A percentile compares a stretch with the other conserved stretches of the same genome.
phyloP scores from a whole-genome alignment of 75 land plant species.

The Selaginella moellendorffii region DNA sequence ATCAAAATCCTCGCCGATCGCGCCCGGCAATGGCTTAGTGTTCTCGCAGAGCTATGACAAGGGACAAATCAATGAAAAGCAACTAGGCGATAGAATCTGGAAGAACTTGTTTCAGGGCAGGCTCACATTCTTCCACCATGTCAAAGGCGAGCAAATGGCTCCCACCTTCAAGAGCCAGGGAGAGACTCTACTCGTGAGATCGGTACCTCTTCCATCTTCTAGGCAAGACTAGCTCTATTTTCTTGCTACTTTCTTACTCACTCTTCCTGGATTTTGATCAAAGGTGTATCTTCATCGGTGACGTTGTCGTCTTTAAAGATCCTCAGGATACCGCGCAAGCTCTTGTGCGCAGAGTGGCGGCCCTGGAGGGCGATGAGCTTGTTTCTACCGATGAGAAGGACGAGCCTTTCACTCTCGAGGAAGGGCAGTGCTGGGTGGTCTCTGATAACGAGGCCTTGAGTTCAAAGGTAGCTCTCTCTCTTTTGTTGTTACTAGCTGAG shows the following conservation, averaged over 20 bases:
- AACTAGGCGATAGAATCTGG: slow-evolving; percentile 33
- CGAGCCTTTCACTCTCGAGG: slow-evolving; percentile 55
- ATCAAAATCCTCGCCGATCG: no score
- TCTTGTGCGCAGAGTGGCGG: slow-evolving; percentile 75
- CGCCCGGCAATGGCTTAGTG: no score
- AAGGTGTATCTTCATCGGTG: slow-evolving; percentile 86
- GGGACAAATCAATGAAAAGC: slow-evolving; percentile 44
- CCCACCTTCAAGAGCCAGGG: slow-evolving; percentile 54
- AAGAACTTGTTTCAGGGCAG: slow-evolving; percentile 60
- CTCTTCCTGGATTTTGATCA: neutral
- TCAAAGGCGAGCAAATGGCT: slow-evolving; percentile 73
- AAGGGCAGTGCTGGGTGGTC: slow-evolving; percentile 85
- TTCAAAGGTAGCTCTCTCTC: slow-evolving; percentile 54
- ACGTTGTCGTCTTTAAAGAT: slow-evolving; percentile 75
- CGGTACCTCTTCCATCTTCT: slow-evolving; percentile 34
- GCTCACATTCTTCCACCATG: slow-evolving; percentile 44
- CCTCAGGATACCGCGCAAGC: slow-evolving; percentile 46
- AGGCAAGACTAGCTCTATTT: neutral
- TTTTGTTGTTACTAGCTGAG: neutral
- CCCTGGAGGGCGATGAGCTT: slow-evolving; percentile 95
- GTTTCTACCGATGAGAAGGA: slow-evolving; percentile 68
- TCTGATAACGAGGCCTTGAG: slow-evolving; percentile 66
- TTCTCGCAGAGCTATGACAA: slow-evolving; percentile 31
- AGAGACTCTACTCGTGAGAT: slow-evolving; percentile 72
- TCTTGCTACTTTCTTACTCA: no score